A percentile compares a stretch with the other conserved stretches of the same genome.
Conservation (phyloP, 371 early-diverging fungal species). For the Haplosporangium sp. region DNA sequence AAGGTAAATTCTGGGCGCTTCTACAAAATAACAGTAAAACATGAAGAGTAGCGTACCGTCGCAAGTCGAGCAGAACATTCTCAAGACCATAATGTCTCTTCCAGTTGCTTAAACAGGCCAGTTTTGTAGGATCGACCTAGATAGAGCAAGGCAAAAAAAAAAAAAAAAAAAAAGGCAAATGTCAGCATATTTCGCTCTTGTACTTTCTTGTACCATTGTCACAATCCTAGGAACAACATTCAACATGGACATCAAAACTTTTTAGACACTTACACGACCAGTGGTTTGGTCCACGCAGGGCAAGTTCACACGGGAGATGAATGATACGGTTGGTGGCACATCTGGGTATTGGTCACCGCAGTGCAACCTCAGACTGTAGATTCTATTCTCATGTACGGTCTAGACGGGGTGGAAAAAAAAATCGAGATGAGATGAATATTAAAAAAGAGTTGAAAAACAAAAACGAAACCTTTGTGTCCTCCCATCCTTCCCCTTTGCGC, state of each 20-base stretch:
- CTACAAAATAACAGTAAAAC: neutral
- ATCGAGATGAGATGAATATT: neutral
- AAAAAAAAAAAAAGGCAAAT: neutral
- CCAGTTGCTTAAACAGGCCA: constrained; percentile 86
- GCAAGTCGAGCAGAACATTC: constrained; percentile 86
- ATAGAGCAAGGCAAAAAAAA: neutral
- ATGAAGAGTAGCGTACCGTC: constrained; percentile 67
- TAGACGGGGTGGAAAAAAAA: no score
- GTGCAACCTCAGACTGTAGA: constrained; percentile 86
- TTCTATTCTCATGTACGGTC: constrained; percentile 95
- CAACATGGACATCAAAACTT: neutral
- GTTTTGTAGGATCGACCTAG: constrained; percentile 75
- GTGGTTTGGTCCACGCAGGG: constrained; percentile 87
- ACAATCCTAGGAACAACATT: neutral
- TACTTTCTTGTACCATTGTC: no score
- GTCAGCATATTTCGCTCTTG: no score
- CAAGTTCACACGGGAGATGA: constrained; percentile 88
- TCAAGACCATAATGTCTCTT: constrained; percentile 81
- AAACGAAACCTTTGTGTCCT: neutral
- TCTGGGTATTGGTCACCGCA: constrained; percentile 93
- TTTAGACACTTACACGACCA: constrained; percentile 72
- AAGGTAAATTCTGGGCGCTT: neutral
- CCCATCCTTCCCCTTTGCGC: neutral
- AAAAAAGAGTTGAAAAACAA: constrained; percentile 9
- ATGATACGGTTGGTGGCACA: constrained; percentile 80